Evolutionary conservation across 2,329 filamentous ascomycete species (phyloP), one percentile per base, ranked within the genome.

Genomic region (Zymoseptoria brevis): DNA sequence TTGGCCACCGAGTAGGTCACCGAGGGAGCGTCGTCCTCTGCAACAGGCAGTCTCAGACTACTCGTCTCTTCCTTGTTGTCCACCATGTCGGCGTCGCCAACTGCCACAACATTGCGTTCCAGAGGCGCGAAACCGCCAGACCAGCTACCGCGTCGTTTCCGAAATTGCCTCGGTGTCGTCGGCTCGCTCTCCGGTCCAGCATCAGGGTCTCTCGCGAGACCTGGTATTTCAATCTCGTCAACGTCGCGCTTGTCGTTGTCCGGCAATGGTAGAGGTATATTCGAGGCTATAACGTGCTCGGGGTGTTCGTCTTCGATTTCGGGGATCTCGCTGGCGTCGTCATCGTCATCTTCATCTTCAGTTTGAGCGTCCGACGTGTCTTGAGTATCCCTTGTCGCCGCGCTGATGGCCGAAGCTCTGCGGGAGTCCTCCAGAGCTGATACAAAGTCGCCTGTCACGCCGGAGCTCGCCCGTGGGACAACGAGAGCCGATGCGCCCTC

Each of bases 201-300:
- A 55, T 87, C 87, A 13, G 87, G 85, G 58, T 89, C 85, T 58
- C 79, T 83, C 0, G 81, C 83, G 4, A 90, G 78, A 0, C 87
- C 88, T 3, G 88, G 88, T 51, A 90, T 82, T 68, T 94, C 88
- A 50, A 95, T 94, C 70, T 95, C 90, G 52, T 87, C 81, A 7
- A 93, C 75, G 69, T 95, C 90, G 53, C 85, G 81, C 50, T 83
- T 79, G 19, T 79, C 78, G 22, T 79, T 79, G 49, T 86, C 76
- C 0, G 89, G 89, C 8, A 94, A 76, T 16, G 88, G 84, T 62
- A 92, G 81, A n/a, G 89, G 85, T 62, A 92, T 81, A 49, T 79
- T 78, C 6, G 83, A 80, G 8, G 86, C 75, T 50, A 82, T 72
- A 6, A 73, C 64, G 60, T 73, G 66, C 57, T 73, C 71, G 0